Conservation (phyloP, 176 grass and related monocot genomes). For the Aegilops bicornis region DNA sequence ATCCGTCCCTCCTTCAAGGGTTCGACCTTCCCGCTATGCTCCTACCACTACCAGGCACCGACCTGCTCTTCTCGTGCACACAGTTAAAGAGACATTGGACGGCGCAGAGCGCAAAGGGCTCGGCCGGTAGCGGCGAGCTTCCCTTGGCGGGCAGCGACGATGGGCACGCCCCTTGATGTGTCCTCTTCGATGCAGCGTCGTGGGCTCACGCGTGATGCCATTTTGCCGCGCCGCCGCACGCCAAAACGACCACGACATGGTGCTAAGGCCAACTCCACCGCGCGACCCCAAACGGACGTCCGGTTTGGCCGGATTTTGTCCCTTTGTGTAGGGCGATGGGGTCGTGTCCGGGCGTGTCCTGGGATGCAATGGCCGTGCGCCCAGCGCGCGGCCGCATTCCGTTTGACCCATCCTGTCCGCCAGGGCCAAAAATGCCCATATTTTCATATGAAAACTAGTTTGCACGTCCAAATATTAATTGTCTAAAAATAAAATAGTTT, state of each 20-base stretch:
- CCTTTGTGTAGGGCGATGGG: too few relatives aligned
- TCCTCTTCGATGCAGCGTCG: background rate
- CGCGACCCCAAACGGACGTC: too few relatives aligned
- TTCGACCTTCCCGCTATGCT: background rate
- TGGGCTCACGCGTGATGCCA: slow-evolving; percentile 9
- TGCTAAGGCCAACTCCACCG: too few relatives aligned
- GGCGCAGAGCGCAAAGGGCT: background rate
- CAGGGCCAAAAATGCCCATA: too few relatives aligned
- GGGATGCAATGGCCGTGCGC: too few relatives aligned
- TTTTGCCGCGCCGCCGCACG: slow-evolving; percentile 21
- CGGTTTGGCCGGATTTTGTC: too few relatives aligned
- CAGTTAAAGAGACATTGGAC: background rate
- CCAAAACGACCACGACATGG: background rate
- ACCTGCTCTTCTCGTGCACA: background rate
- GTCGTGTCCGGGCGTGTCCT: too few relatives aligned
- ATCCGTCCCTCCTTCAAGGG: background rate
- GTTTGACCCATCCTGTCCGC: too few relatives aligned
- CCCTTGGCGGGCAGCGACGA: background rate
- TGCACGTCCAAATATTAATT: too few relatives aligned
- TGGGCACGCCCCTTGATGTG: background rate
- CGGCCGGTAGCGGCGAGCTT: background rate
- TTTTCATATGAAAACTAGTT: too few relatives aligned
- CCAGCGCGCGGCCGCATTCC: too few relatives aligned
- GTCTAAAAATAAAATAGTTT: too few relatives aligned
- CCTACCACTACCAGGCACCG: background rate